Evolutionary conservation across 768 basidiomycete species (phyloP).

Genomic region (Mycena vulgaris): DNA sequence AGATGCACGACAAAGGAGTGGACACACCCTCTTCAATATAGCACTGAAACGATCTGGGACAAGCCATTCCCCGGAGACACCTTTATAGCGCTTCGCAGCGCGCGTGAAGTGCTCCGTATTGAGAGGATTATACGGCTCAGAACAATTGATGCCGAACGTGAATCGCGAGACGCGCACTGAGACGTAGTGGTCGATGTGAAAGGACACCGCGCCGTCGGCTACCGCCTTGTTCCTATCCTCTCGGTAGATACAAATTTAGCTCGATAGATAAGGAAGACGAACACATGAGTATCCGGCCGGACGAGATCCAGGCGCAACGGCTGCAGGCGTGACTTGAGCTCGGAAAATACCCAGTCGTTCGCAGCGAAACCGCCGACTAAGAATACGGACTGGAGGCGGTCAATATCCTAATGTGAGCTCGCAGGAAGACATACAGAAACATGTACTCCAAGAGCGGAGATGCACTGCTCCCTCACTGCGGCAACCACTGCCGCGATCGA

Average conservation of each 20-base stretch:
- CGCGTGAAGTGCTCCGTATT: slow-evolving; percentile 12
- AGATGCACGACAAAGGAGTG: neutral
- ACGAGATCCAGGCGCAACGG: slow-evolving; percentile 52
- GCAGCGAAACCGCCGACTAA: slow-evolving; percentile 70
- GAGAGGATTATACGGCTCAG: neutral
- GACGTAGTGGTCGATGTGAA: slow-evolving; percentile 34
- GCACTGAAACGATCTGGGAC: neutral
- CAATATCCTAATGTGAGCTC: neutral
- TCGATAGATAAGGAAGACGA: slow-evolving; percentile 38
- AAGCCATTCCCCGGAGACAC: neutral
- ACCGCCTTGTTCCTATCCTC: slow-evolving; percentile 34
- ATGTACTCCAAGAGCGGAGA: slow-evolving; percentile 42
- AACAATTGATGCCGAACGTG: slow-evolving; percentile 17
- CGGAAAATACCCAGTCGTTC: slow-evolving; percentile 63
- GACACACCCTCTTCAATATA: neutral
- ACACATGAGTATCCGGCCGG: slow-evolving; percentile 65
- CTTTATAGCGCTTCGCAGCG: neutral
- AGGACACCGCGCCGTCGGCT: slow-evolving; percentile 35
- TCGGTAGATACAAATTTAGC: too few species aligned
- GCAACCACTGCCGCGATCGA: slow-evolving; percentile 56
- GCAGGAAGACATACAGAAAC: slow-evolving; percentile 47
- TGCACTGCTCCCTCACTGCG: slow-evolving; percentile 52
- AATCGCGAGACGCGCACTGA: slow-evolving; percentile 23
- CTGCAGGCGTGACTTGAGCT: slow-evolving; percentile 55
- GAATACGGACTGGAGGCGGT: slow-evolving; percentile 52